Conservation (phyloP, 768 basidiomycete species). For the Russula vinacea region DNA sequence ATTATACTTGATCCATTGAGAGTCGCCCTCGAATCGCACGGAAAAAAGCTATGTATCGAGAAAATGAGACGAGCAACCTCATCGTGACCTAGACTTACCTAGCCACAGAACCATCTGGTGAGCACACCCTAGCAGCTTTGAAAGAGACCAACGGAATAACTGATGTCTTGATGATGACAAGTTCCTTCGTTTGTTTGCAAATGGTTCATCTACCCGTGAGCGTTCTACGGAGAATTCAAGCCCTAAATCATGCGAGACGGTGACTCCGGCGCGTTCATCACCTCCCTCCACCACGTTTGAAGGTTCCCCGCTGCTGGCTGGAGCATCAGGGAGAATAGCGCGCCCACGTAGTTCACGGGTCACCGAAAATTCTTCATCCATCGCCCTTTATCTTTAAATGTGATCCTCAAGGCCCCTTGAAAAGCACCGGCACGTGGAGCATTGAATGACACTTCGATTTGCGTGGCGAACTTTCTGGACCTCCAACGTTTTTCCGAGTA, state of each 20-base stretch:
- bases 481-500: neutral
- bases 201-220: neutral
- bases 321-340: neutral
- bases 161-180: conserved; percentile 12
- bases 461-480: neutral
- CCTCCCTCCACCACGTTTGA: neutral
- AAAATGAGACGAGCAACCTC: neutral
- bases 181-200: neutral
- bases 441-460: conserved; percentile 15
- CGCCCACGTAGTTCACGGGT: conserved; percentile 10
- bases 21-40: conserved; percentile 2
- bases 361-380: conserved; percentile 10
- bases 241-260: conserved; percentile 17
- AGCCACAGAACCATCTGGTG: neutral
- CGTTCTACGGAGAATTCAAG: conserved; percentile 19
- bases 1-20: conserved; percentile 3
- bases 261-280: conserved; percentile 7
- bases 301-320: neutral
- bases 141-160: neutral
- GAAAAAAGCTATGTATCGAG: conserved; percentile 11
- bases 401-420: neutral
- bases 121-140: neutral
- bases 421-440: conserved; percentile 9
- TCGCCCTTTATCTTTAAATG: conserved; percentile 8
- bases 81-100: neutral